Conservation (phyloP, 306 rosid species). For the Prinsepia uniflora region DNA sequence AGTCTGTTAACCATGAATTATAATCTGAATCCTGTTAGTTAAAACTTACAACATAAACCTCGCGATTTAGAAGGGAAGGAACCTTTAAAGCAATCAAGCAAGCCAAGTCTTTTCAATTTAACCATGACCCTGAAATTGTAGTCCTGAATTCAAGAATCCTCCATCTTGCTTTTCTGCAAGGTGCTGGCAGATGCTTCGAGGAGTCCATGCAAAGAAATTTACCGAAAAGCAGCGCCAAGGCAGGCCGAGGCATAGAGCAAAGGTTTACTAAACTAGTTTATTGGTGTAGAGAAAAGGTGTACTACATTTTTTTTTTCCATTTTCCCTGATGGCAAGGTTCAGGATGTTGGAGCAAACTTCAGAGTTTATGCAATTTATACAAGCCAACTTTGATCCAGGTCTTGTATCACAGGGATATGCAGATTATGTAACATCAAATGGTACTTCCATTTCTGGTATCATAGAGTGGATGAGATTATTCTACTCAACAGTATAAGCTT, state of each 20-base stretch:
- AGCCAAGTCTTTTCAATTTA: background rate
- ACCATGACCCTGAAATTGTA: background rate
- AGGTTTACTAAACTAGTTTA: background rate
- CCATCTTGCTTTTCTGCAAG: background rate
- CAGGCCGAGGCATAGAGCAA: too few species aligned
- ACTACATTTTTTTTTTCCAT: too few species aligned
- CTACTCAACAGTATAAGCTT: background rate
- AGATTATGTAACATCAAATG: slow-evolving; percentile 1
- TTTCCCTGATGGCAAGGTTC: background rate
- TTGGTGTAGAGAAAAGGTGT: background rate
- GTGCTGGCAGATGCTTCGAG: too few species aligned
- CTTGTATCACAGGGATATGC: background rate
- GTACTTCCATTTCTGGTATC: slow-evolving; percentile 9
- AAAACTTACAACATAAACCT: background rate
- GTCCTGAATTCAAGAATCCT: background rate
- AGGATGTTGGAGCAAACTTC: background rate
- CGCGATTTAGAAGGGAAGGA: background rate
- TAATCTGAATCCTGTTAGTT: background rate
- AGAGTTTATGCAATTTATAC: background rate
- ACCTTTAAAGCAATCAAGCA: background rate
- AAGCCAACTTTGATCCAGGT: background rate
- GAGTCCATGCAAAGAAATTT: too few species aligned
- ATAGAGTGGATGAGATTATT: slow-evolving; percentile 1
- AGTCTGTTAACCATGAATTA: background rate
- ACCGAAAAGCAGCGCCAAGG: too few species aligned